Conservation (phyloP, 2,329 filamentous ascomycete species). For the Incumbomyces delicatus region DNA sequence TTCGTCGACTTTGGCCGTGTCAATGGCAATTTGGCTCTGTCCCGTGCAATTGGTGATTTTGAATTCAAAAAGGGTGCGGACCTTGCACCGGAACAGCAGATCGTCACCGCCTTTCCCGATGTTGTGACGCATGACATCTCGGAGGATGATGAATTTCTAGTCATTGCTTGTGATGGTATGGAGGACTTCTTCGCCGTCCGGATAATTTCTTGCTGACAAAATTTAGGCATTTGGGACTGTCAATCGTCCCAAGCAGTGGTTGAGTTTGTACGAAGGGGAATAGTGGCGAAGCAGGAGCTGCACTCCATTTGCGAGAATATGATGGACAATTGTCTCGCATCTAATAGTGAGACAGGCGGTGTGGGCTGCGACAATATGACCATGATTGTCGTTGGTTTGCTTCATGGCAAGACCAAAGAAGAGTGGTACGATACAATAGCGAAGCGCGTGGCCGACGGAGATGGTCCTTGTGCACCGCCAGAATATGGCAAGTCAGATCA, state of each 20-base stretch:
- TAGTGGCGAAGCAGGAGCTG: slow-evolving; percentile 90
- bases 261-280: slow-evolving; percentile 92
- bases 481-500: slow-evolving; percentile 85
- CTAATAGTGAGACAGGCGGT: slow-evolving; percentile 93
- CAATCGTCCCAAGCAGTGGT: slow-evolving; percentile 96
- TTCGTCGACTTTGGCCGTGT: slow-evolving; percentile 98
- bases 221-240: slow-evolving; percentile 94
- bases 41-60: slow-evolving; percentile 95
- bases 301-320: slow-evolving; percentile 98
- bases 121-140: slow-evolving; percentile 83
- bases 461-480: slow-evolving; percentile 94
- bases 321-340: slow-evolving; percentile 99
- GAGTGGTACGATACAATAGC: slow-evolving; percentile 97
- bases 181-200: neutral
- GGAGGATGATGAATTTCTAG: slow-evolving; percentile 90
- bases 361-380: slow-evolving; percentile 99
- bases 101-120: slow-evolving; percentile 93
- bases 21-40: slow-evolving; percentile 93
- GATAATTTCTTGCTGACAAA: slow-evolving; percentile 7
- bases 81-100: slow-evolving; percentile 94
- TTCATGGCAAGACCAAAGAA: slow-evolving; percentile 86
- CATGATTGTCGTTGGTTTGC: slow-evolving; percentile 80
- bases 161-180: slow-evolving; percentile 85
- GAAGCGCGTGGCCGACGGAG: slow-evolving; percentile 86
- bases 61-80: slow-evolving; percentile 99